phyloP scores from a whole-genome alignment of 139 green algal genomes.

The Tetraselmis striata region DNA sequence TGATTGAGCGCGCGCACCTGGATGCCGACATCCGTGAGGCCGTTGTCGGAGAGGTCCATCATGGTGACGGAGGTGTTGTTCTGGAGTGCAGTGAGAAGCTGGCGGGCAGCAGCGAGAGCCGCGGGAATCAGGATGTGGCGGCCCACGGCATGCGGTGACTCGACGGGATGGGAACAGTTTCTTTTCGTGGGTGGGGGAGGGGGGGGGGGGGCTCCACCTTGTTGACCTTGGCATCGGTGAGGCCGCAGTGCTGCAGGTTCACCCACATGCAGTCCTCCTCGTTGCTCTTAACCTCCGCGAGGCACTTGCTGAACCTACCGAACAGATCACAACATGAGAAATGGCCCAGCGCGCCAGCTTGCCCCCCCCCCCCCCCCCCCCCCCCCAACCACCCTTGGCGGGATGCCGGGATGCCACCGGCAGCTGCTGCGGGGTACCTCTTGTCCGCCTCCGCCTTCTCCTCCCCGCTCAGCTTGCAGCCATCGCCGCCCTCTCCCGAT shows the following conservation, averaged over 20 bases:
- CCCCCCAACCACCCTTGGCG: too few species aligned
- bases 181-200: too few species aligned
- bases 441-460: background rate
- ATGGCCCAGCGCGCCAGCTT: background rate
- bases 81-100: background rate
- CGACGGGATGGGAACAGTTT: too few species aligned
- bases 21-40: background rate
- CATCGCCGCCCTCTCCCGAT: background rate
- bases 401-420: too few species aligned
- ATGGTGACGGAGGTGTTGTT: background rate
- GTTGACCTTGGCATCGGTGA: background rate
- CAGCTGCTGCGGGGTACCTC: too few species aligned
- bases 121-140: background rate
- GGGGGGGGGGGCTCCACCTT: background rate
- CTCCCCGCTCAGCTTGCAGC: background rate
- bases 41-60: background rate
- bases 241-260: background rate
- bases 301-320: background rate
- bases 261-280: background rate
- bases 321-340: background rate
- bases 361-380: too few species aligned
- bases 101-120: background rate
- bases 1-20: background rate
- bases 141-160: background rate
- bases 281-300: background rate